Percentiles rank a stretch among this genome's conserved stretches.
Evolutionary conservation across 1,139 yeast genomes (phyloP).

Genomic region (Suhomyces terraborum): DNA sequence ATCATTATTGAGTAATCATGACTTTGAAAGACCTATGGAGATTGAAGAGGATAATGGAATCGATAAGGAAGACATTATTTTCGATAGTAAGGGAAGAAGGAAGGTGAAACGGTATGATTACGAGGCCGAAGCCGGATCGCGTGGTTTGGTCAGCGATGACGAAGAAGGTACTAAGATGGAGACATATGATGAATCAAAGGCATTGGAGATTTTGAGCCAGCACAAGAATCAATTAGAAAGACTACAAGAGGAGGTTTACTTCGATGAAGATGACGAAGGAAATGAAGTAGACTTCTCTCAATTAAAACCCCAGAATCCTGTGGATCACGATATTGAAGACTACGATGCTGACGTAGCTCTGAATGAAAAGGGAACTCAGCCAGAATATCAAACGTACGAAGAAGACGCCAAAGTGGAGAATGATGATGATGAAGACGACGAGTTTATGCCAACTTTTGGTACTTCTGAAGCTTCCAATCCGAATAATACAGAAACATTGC

Average conservation of each 20-base stretch:
- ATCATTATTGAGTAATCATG: constrained; percentile 50
- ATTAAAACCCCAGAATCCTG: constrained; percentile 4
- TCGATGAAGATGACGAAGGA: constrained; percentile 49
- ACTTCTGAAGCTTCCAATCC: constrained; percentile 18
- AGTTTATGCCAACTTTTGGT: constrained; percentile 57
- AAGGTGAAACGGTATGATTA: constrained; percentile 38
- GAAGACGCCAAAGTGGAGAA: constrained; percentile 8
- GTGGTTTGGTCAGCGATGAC: constrained; percentile 20
- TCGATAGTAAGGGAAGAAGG: constrained; percentile 50
- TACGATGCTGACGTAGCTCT: constrained; percentile 16
- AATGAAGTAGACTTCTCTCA: constrained; percentile 35
- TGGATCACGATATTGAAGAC: constrained; percentile 12
- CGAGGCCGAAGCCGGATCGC: constrained; percentile 34
- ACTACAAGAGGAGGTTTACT: constrained; percentile 38
- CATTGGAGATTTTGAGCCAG: constrained; percentile 25
- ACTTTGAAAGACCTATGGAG: constrained; percentile 64
- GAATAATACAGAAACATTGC: constrained; percentile 59
- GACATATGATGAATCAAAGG: constrained; percentile 20
- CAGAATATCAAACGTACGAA: constrained; percentile 8
- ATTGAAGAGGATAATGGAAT: constrained; percentile 45
- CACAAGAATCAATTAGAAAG: constrained; percentile 23
- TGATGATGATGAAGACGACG: constrained; percentile 46
- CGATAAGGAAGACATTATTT: constrained; percentile 47
- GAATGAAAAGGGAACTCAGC: constrained; percentile 12
- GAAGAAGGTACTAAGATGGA: no score